Base-by-base conservation (phyloP, 2,329 filamentous ascomycete species). In the Botrytis pseudocinerea region DNA sequence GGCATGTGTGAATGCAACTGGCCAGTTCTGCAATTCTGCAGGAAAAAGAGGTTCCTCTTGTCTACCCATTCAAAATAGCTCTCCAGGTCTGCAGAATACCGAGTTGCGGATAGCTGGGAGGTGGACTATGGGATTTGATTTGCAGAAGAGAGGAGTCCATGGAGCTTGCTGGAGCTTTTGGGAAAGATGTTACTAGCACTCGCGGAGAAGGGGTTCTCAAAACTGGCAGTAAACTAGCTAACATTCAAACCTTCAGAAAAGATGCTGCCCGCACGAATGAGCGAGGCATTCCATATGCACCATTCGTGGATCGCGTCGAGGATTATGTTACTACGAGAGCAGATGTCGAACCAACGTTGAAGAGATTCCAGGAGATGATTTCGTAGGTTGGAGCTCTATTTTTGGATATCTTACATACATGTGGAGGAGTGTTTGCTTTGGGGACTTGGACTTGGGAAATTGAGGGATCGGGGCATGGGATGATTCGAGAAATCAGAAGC, bases 361-460 rank as follows among this genome's bases (percentile, higher is more conserved):
- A 92, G 80, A 94, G 88, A 82, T 97, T 97, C 82, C 93, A 95
- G 81, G 93, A 97, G 85, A 96, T 97, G 93, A 97, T 97, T 77
- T 93, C 93, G 93, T 96, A 87, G 71, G 85, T 79, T 70, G 44
- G 12, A n/a, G 25, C 25, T 62, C 38, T 42, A 25, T 40, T 18
- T 62, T 42, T 62, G 14, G 38, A 9, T 25, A 25, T 35, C 22
- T 38, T 28, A 38, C 1, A 57, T 18, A 28, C 7, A 18, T 3
- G 32, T 3, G 51, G 51, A 57, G 51, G 28, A 22, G 28, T 35
- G 32, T 60, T 7, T 22, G 57, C 16, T 10, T 59, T n/a, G 22
- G 51, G 32, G 2, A 22, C 1, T 40, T 38, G 28, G 5, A n/a
- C 1, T 28, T 40, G 20, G 20, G 51, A 20, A n/a, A 22, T 25